Evolutionary conservation across 164 flowering plant genomes (phyloP).

Genomic region (Macadamia integrifolia): DNA sequence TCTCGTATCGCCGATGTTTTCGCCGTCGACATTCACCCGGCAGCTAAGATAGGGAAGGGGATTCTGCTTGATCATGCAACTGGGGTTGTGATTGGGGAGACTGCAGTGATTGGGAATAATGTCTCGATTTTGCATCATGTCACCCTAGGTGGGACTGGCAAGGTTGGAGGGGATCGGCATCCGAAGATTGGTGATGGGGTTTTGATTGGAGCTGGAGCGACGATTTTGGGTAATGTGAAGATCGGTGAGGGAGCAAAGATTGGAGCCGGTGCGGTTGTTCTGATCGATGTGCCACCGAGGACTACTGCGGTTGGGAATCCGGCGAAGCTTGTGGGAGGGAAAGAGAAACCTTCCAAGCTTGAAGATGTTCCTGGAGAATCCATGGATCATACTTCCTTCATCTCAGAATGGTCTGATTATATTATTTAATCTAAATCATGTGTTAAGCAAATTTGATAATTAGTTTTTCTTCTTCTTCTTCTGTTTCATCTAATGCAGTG

Average conservation of each 20-base stretch:
- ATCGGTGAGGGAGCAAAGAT: slow-evolving; percentile 80
- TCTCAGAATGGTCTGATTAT: slow-evolving; percentile 65
- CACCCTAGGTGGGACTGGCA: slow-evolving; percentile 79
- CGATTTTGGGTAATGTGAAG: slow-evolving; percentile 59
- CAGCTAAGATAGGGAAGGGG: slow-evolving; percentile 70
- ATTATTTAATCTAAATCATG: slow-evolving; percentile 18
- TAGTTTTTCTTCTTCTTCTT: no score
- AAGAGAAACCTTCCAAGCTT: slow-evolving; percentile 45
- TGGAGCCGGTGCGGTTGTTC: slow-evolving; percentile 76
- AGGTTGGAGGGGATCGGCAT: slow-evolving; percentile 60
- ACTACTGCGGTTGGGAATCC: slow-evolving; percentile 83
- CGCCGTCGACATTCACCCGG: slow-evolving; percentile 77
- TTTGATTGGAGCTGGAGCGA: slow-evolving; percentile 72
- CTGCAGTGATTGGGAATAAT: slow-evolving; percentile 63
- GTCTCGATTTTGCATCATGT: slow-evolving; percentile 73
- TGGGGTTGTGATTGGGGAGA: slow-evolving; percentile 73
- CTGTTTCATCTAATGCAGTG: no score
- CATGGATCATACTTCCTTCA: slow-evolving; percentile 74
- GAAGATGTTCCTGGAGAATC: slow-evolving; percentile 58
- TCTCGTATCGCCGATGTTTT: slow-evolving; percentile 65
- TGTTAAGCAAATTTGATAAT: no score
- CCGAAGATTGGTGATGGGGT: slow-evolving; percentile 87
- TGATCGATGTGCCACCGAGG: slow-evolving; percentile 57
- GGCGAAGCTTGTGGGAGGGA: slow-evolving; percentile 66
- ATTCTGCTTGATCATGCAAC: slow-evolving; percentile 76